Conservation (phyloP, 495 filamentous ascomycete genomes). For the Annulohypoxylon bovei region DNA sequence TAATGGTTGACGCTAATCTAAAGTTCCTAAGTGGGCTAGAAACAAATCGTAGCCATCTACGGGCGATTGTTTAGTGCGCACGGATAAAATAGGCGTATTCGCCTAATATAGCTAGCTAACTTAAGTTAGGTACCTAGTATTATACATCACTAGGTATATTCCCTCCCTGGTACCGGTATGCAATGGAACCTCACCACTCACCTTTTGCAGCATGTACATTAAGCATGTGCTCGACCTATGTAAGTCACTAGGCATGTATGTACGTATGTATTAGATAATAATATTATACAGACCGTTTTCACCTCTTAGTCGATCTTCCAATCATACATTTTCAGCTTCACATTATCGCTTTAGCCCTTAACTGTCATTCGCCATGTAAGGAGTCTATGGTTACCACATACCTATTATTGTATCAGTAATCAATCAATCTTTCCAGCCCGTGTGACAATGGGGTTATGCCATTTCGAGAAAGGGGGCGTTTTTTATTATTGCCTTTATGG, state of each 20-base stretch:
- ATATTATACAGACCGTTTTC: slow-evolving; percentile 4
- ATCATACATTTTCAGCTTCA: slow-evolving; percentile 1
- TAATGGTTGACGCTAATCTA: not conserved
- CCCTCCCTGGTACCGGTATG: too few species aligned
- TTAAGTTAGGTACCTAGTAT: too few species aligned
- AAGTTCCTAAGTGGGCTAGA: slow-evolving; percentile 2
- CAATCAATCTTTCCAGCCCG: slow-evolving; percentile 24
- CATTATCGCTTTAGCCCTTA: not conserved
- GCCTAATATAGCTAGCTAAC: not conserved
- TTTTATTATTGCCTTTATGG: slow-evolving; percentile 30
- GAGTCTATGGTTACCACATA: not conserved
- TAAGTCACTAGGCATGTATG: not conserved
- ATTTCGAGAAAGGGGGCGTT: slow-evolving; percentile 30
- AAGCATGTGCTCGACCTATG: not conserved
- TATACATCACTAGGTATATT: too few species aligned
- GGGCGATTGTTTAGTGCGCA: not conserved
- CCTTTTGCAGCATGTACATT: too few species aligned
- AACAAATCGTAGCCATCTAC: not conserved
- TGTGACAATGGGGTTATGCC: slow-evolving; percentile 23
- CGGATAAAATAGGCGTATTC: not conserved
- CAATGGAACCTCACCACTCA: too few species aligned
- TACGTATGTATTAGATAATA: not conserved
- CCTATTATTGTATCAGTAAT: slow-evolving; percentile 38
- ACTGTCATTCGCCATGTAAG: slow-evolving; percentile 2
- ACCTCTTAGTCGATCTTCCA: not conserved